phyloP scores from a whole-genome alignment of 1,284 basidiomycete genomes.

The Pseudozyma tsukubaensis region DNA sequence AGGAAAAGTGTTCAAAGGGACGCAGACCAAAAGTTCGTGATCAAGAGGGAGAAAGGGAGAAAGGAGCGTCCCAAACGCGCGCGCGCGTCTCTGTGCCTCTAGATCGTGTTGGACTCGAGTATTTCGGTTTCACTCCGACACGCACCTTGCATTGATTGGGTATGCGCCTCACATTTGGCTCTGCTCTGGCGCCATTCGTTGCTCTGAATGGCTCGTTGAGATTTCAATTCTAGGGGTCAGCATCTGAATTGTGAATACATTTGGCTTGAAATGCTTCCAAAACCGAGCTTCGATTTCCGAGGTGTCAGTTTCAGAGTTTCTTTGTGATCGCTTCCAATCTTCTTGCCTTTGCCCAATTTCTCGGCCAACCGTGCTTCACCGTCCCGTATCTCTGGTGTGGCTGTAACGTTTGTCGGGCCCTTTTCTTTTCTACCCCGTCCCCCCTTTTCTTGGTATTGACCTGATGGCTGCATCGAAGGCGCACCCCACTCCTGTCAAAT shows the following conservation, averaged over 20 bases:
- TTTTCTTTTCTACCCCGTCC: not conserved
- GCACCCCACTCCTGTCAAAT: too few relatives aligned
- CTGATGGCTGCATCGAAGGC: too few relatives aligned
- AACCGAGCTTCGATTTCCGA: constrained; percentile 3
- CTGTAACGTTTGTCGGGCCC: not conserved
- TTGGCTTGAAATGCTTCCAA: not conserved
- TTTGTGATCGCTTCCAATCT: not conserved
- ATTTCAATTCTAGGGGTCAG: not conserved
- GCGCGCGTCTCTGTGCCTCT: not conserved
- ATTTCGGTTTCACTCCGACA: constrained; percentile 1
- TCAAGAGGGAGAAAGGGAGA: not conserved
- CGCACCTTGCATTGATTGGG: constrained; percentile 22
- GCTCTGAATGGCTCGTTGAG: not conserved
- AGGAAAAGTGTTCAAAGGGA: not conserved
- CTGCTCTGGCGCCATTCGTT: not conserved
- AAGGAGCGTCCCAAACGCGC: not conserved
- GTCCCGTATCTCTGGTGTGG: not conserved
- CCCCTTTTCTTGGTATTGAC: too few relatives aligned
- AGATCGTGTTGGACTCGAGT: not conserved
- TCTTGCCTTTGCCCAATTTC: not conserved
- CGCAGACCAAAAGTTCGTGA: not conserved
- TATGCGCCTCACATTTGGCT: not conserved
- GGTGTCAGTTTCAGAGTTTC: constrained; percentile 21
- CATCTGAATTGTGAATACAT: too few relatives aligned
- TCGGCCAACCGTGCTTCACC: not conserved